Evolutionary conservation across 1,284 basidiomycete genomes (phyloP).

Genomic region (Pisolithus thermaeus): DNA sequence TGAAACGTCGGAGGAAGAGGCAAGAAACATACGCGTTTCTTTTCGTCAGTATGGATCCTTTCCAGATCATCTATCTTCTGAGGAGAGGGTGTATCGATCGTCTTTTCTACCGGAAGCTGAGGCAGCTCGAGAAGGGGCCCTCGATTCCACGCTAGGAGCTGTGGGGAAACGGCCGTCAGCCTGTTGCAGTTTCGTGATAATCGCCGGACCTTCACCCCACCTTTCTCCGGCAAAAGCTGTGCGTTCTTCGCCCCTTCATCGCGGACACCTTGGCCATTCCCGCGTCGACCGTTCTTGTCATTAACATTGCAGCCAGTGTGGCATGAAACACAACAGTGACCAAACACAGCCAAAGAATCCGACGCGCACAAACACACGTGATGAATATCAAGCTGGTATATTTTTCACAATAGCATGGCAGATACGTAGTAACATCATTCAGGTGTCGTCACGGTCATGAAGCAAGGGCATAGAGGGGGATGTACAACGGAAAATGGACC

Average conservation of each 20-base stretch:
- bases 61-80: conserved; percentile 63
- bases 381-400: conserved; percentile 15
- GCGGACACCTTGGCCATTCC: neutral
- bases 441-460: neutral
- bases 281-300: neutral
- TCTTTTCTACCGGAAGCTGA: conserved; percentile 9
- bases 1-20: neutral
- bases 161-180: neutral
- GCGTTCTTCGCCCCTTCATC: conserved; percentile 36
- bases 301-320: neutral
- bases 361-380: conserved; percentile 17
- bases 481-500: no score
- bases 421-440: neutral
- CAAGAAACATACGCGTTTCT: conserved; percentile 48
- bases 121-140: conserved; percentile 5
- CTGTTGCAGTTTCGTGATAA: neutral
- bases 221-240: conserved; percentile 35
- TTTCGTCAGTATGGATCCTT: conserved; percentile 56
- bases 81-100: conserved; percentile 53
- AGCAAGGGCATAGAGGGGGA: no score
- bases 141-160: conserved; percentile 18
- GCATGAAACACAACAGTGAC: conserved; percentile 6
- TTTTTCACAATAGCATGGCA: no score
- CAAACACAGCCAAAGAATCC: conserved; percentile 23
- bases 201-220: conserved; percentile 14